Evolutionary conservation across 352 stramenopile species (phyloP).

Genomic region (Albugo laibachii): DNA sequence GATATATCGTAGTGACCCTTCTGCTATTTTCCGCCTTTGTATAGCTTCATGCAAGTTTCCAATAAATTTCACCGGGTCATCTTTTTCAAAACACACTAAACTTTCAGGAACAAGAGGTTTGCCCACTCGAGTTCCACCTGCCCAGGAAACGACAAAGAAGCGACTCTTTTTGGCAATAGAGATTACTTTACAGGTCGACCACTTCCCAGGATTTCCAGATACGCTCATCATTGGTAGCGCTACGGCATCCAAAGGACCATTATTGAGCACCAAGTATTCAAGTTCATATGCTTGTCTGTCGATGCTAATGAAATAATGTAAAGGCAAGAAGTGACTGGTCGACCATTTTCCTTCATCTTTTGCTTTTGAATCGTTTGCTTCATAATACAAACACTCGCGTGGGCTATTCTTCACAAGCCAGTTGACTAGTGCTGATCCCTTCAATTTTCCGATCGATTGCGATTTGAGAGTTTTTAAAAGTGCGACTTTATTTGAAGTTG

Average conservation of each 20-base stretch:
- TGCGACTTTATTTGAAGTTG: no score
- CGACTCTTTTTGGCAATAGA: constrained; percentile 23
- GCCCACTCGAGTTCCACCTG: constrained; percentile 46
- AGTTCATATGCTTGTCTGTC: no score
- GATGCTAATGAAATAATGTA: no score
- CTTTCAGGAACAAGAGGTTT: constrained; percentile 35
- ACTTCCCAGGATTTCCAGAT: constrained; percentile 32
- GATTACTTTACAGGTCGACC: constrained; percentile 59
- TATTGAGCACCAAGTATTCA: no score
- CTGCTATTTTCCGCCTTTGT: constrained; percentile 28
- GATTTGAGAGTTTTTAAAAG: no score
- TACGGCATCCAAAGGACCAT: constrained; percentile 11
- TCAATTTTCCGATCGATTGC: no score
- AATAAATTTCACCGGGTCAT: constrained; percentile 25
- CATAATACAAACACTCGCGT: no score
- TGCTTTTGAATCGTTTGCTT: no score
- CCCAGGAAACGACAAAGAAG: constrained; percentile 55
- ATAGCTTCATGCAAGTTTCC: constrained; percentile 18
- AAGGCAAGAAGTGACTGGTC: no score
- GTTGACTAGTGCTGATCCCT: no score
- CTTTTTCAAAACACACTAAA: constrained; percentile 40
- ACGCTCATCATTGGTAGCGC: constrained; percentile 36
- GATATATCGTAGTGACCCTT: constrained; percentile 32
- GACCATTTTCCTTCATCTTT: no score
- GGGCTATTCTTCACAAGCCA: no score